Base-by-base conservation (phyloP, 140 eudicot species). In the Anethum foeniculum region DNA sequence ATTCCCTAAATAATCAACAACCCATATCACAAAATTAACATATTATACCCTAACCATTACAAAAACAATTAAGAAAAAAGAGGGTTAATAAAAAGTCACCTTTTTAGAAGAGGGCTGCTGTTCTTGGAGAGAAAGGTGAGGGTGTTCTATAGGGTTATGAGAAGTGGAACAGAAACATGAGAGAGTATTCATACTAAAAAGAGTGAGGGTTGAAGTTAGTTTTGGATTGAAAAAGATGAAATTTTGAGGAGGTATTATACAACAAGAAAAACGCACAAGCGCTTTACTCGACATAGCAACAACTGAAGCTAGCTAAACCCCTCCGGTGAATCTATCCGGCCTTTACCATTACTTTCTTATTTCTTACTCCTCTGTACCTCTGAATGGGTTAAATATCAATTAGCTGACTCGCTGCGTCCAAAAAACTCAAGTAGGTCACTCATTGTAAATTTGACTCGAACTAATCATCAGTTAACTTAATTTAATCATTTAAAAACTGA, bases 1-100 rank as follows among this genome's bases (percentile, higher is more conserved):
- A 81, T 86, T 67, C 91, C 91, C 96, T 93, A 78, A n/a, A 86
- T 71, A 49, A 62, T 81, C 1, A 79, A 80, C 75, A 12, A 65
- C 65, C 64, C 64, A 25, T 47, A 16, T 41, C 78, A 38, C 77
- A 51, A 30, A 82, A 75, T 28, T 7, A 75, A 75, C 54, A 75
- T 3, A 47, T 2, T 11, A 48, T 71, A 30, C 75, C 30, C 1
- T 34, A 69, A 41, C 32, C 16, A 67, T 6, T 62, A 36, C 28
- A 54, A 43, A 54, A 36, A 48, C 0, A 10, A 11, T 71, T 32
- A 71, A 75, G 38, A 71, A 71, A 44, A 3, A 11, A 12, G 54
- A 19, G 4, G 38, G 21, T 21, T 30, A 5, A 49, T 43, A 13
- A 77, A 60, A 54, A 47, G 43, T 7, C 79, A 85, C 90, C 83